phyloP scores from a whole-genome alignment of 2,329 filamentous ascomycete species.

The Periconia sp. region DNA sequence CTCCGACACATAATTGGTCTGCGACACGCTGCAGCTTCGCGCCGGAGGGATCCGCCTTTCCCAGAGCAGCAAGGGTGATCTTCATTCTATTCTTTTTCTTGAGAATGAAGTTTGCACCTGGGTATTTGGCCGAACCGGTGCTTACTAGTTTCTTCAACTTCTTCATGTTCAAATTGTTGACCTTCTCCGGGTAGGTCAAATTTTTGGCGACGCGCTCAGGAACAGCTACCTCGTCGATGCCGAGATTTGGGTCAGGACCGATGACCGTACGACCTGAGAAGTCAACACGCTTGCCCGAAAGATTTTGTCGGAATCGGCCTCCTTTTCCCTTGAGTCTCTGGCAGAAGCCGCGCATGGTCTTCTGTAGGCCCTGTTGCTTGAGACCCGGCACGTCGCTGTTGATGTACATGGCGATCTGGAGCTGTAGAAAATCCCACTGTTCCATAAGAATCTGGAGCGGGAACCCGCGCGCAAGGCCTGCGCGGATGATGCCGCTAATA shows the following conservation, averaged over 20 bases:
- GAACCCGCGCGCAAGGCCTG: conserved; percentile 81
- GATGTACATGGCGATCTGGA: conserved; percentile 96
- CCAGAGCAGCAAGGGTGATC: conserved; percentile 63
- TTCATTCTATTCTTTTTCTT: conserved; percentile 71
- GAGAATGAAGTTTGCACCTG: conserved; percentile 84
- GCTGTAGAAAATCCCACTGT: conserved; percentile 95
- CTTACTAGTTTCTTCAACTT: conserved; percentile 77
- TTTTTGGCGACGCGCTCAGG: conserved; percentile 93
- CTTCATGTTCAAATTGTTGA: conserved; percentile 82
- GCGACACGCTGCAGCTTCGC: conserved; percentile 74
- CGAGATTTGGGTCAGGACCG: conserved; percentile 92
- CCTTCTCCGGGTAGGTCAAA: conserved; percentile 91
- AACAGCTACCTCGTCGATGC: conserved; percentile 92
- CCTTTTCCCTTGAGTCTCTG: conserved; percentile 97
- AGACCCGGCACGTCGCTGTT: conserved; percentile 95
- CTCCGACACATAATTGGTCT: conserved; percentile 76
- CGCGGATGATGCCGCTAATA: conserved; percentile 84
- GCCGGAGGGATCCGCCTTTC: conserved; percentile 50
- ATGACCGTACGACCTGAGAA: conserved; percentile 98
- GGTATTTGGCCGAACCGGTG: conserved; percentile 80
- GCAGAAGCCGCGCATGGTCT: conserved; percentile 90
- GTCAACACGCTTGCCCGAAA: conserved; percentile 97
- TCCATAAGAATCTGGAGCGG: conserved; percentile 92
- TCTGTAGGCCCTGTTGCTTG: conserved; percentile 85
- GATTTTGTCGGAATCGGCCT: conserved; percentile 92